Evolutionary conservation across 306 rosid species (phyloP).

Genomic region (Trifolium dubium): DNA sequence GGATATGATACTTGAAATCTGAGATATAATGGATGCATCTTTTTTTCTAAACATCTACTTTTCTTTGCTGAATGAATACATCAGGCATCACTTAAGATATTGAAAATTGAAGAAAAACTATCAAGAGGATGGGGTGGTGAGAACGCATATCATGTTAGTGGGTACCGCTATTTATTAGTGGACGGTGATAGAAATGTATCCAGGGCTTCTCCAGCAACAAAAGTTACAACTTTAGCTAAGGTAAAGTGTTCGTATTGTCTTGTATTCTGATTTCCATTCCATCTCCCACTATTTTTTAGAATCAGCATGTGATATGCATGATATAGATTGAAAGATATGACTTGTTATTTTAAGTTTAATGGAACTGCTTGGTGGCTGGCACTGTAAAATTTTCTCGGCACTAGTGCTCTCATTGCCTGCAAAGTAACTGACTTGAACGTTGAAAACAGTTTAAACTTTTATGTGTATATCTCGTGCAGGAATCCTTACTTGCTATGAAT

Average conservation of each 20-base stretch:
- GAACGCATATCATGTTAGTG: conserved; percentile 92
- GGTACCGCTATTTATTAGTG: conserved; percentile 88
- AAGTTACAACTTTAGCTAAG: conserved; percentile 90
- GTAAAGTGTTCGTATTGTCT: conserved; percentile 50
- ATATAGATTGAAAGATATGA: conserved; percentile 25
- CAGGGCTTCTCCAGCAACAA: conserved; percentile 95
- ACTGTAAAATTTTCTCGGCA: background rate
- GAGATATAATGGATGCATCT: conserved; percentile 6
- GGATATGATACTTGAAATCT: conserved; percentile 27
- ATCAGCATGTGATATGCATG: conserved; percentile 24
- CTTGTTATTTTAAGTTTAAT: conserved; percentile 24
- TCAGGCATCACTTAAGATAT: conserved; percentile 80
- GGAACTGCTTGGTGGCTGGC: conserved; percentile 30
- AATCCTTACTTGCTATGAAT: conserved; percentile 85
- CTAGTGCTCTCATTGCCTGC: conserved; percentile 23
- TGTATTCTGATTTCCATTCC: conserved; percentile 20
- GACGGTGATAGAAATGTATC: conserved; percentile 84
- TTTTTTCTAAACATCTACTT: conserved; percentile 38
- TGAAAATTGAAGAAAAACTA: conserved; percentile 91
- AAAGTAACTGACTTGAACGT: conserved; percentile 9
- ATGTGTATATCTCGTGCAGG: conserved; percentile 57
- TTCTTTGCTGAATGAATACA: conserved; percentile 43
- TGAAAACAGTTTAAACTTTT: conserved; percentile 24
- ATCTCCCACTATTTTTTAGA: background rate
- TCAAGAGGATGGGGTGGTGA: conserved; percentile 99